These are phyloP conservation scores for Flaveria robusta DNA, from an alignment of 129 eudicot genomes.

Conservation along the genomic window DNA sequence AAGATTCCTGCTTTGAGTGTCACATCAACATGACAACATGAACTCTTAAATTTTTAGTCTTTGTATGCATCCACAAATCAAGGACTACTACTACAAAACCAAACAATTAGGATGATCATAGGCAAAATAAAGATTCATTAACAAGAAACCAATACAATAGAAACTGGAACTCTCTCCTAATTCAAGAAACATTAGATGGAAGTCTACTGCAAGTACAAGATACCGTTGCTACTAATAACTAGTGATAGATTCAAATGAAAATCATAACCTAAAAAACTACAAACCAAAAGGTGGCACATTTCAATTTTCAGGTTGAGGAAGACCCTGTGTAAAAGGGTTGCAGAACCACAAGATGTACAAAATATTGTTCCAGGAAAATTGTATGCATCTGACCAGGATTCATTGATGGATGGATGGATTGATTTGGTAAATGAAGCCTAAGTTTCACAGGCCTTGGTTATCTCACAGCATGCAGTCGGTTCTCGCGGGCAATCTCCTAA, in stretches of 20 bases:
- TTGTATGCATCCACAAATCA: slow-evolving; percentile 20
- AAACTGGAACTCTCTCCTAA: slow-evolving; percentile 22
- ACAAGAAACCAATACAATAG: slow-evolving; percentile 14
- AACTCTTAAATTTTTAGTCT: not conserved
- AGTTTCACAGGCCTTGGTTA: slow-evolving; percentile 1
- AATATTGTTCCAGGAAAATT: slow-evolving; percentile 29
- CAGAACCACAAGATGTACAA: slow-evolving; percentile 41
- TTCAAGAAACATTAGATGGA: slow-evolving; percentile 31
- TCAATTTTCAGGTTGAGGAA: slow-evolving; percentile 27
- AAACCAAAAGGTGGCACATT: slow-evolving; percentile 31
- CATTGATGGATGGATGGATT: too few species aligned
- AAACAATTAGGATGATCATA: slow-evolving; percentile 4
- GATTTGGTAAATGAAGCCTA: not conserved
- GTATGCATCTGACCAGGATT: slow-evolving; percentile 38
- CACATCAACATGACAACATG: not conserved
- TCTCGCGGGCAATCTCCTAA: slow-evolving; percentile 64
- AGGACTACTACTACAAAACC: not conserved
- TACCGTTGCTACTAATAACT: slow-evolving; percentile 36
- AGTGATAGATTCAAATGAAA: slow-evolving; percentile 33
- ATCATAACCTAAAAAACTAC: slow-evolving; percentile 35
- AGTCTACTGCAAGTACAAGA: slow-evolving; percentile 32
- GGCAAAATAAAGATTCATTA: not conserved
- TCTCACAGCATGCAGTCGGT: slow-evolving; percentile 68
- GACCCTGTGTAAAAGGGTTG: slow-evolving; percentile 23
- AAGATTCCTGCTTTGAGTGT: slow-evolving; percentile 18